These are phyloP conservation scores for Thraustotheca clavata DNA, from an alignment of 352 stramenopile genomes.

Conservation along the genomic window DNA sequence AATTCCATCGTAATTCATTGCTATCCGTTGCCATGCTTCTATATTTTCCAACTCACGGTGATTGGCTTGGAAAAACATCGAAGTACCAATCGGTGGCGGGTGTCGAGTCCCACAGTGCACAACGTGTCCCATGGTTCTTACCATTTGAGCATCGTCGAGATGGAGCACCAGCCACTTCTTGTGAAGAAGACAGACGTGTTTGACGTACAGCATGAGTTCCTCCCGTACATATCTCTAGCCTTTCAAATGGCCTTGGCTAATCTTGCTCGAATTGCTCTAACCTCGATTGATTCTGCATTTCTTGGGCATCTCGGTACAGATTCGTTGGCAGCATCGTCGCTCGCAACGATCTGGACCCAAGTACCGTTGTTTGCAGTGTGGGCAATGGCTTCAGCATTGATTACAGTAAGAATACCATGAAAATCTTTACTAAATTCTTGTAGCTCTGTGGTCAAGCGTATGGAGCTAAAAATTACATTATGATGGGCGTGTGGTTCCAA, in stretches of 20 bases:
- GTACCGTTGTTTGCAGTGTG: constrained; percentile 66
- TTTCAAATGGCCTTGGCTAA: constrained; percentile 71
- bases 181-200: constrained; percentile 22
- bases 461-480: constrained; percentile 53
- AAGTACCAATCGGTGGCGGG: no score
- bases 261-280: constrained; percentile 65
- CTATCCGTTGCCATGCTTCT: no score
- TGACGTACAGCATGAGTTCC: constrained; percentile 52
- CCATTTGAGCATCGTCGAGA: background rate
- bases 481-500: constrained; percentile 65
- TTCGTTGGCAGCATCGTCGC: constrained; percentile 63
- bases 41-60: no score
- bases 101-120: background rate
- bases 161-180: background rate
- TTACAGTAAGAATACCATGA: constrained; percentile 29
- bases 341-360: constrained; percentile 69
- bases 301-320: constrained; percentile 62
- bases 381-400: constrained; percentile 56
- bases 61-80: no score
- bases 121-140: background rate
- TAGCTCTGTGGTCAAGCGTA: constrained; percentile 66
- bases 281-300: constrained; percentile 70
- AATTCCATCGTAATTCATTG: no score
- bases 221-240: constrained; percentile 58
- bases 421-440: background rate